Percentiles rank a stretch among this genome's conserved stretches.
phyloP scores from a whole-genome alignment of 2,329 filamentous ascomycete species.

The Aspergillus sp. region DNA sequence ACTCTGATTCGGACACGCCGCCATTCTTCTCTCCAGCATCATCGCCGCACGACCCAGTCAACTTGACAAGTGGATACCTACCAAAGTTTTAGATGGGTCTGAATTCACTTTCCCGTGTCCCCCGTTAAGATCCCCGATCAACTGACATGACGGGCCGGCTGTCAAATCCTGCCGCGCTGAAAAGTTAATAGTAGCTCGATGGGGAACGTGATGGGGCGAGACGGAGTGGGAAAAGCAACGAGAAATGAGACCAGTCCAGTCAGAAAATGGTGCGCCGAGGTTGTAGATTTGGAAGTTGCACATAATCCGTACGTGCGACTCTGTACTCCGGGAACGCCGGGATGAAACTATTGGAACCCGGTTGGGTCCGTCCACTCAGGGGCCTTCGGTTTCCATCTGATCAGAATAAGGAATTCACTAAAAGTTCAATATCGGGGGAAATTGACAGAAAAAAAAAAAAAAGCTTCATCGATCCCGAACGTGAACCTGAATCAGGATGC shows the following conservation, averaged over 20 bases:
- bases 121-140: not conserved
- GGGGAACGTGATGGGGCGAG: not conserved
- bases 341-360: not conserved
- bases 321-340: not conserved
- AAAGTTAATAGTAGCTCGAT: not conserved
- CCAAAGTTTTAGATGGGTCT: not conserved
- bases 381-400: not conserved
- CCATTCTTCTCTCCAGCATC: not conserved
- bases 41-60: not conserved
- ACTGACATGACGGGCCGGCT: not conserved
- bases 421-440: not conserved
- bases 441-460: not conserved
- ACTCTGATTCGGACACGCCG: not conserved
- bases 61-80: not conserved
- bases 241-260: not conserved
- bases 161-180: not conserved
- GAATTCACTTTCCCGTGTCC: not conserved
- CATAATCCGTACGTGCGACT: not conserved
- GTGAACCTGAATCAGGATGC: not conserved
- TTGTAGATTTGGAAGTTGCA: not conserved
- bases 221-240: not conserved
- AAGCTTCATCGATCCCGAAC: not conserved
- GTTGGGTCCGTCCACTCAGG: constrained; percentile 4
- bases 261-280: not conserved
- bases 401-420: not conserved